Conservation (phyloP, 306 rosid genomes). For the Pyrus bretschneideri region DNA sequence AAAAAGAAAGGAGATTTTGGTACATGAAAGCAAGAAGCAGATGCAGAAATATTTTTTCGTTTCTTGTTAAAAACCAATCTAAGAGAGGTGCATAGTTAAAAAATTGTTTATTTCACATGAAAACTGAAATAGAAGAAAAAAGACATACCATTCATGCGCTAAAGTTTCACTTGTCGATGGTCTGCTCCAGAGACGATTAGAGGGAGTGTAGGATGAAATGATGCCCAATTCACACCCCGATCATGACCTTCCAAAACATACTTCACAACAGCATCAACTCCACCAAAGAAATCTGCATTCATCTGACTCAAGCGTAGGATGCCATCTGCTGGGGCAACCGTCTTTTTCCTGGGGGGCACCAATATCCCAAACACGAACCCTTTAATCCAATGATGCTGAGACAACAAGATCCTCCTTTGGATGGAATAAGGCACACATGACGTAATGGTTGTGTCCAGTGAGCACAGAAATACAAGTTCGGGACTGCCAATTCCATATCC, state of each 20-base stretch:
- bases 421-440: slow-evolving; percentile 87
- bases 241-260: slow-evolving; percentile 94
- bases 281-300: slow-evolving; percentile 86
- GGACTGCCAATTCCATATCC: slow-evolving; percentile 94
- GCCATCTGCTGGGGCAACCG: slow-evolving; percentile 78
- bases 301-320: slow-evolving; percentile 76
- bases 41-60: background rate
- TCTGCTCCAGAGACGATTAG: slow-evolving; percentile 90
- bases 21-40: background rate
- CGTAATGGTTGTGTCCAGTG: slow-evolving; percentile 90
- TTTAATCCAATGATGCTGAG: slow-evolving; percentile 86
- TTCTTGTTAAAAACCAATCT: background rate
- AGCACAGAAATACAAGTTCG: slow-evolving; percentile 85
- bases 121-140: background rate
- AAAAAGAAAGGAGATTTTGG: background rate
- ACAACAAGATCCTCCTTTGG: slow-evolving; percentile 84
- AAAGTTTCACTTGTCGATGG: slow-evolving; percentile 81
- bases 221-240: slow-evolving; percentile 93
- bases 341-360: slow-evolving; percentile 69
- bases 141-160: slow-evolving; percentile 79
- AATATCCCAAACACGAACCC: slow-evolving; percentile 92
- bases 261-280: slow-evolving; percentile 75
- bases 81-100: background rate
- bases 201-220: slow-evolving; percentile 82
- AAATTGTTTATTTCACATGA: background rate